phyloP scores from a whole-genome alignment of 768 basidiomycete genomes.

The Amanita jacksonii region DNA sequence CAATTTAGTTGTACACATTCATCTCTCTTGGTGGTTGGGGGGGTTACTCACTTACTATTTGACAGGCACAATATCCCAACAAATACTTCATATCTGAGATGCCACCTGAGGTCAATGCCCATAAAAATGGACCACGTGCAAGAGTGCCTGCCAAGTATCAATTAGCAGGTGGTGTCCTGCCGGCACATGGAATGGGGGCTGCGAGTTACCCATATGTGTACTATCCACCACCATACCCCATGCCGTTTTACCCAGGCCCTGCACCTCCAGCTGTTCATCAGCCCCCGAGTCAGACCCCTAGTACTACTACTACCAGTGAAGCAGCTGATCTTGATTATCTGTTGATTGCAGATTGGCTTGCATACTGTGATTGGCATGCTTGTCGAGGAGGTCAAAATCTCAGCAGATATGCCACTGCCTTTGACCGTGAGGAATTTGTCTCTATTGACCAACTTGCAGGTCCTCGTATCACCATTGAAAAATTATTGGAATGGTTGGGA shows the following conservation, averaged over 20 bases:
- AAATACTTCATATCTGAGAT: not conserved
- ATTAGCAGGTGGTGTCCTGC: too few relatives aligned
- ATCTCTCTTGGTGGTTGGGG: not conserved
- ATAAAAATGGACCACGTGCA: constrained; percentile 2
- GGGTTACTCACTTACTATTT: not conserved
- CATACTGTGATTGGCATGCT: constrained; percentile 4
- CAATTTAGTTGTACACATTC: not conserved
- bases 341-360: constrained; percentile 4
- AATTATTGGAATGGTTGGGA: constrained; percentile 2
- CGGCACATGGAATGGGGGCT: too few relatives aligned
- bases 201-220: too few relatives aligned
- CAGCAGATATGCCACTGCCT: not conserved
- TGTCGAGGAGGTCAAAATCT: not conserved
- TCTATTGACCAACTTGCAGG: constrained; percentile 5
- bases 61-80: not conserved
- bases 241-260: too few relatives aligned
- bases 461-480: constrained; percentile 6
- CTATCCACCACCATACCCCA: not conserved
- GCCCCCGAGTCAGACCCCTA: not conserved
- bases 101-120: constrained; percentile 1
- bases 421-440: constrained; percentile 4
- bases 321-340: not conserved
- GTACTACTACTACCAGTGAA: not conserved
- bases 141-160: not conserved
- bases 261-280: not conserved